Base-by-base conservation (phyloP, 495 filamentous ascomycete genomes). In the Lasiosphaeria ovina region DNA sequence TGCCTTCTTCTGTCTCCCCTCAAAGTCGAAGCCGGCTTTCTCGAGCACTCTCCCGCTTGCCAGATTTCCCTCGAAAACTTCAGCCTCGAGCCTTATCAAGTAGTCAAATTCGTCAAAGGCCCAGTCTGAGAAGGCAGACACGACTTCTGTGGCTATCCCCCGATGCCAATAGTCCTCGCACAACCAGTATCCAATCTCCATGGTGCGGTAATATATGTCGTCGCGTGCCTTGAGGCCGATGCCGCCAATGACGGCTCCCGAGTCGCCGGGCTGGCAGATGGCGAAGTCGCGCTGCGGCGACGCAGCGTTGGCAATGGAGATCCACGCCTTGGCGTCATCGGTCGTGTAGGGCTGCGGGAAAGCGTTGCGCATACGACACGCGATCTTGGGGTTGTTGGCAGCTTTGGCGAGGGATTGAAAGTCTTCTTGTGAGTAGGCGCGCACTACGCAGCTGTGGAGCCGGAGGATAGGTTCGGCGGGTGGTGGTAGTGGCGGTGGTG, bases 151-250 rank as follows among this genome's bases (percentile, higher is more conserved):
- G 53, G 70, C 70, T 42, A 76, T 63, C 0, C 78, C 75, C 12
- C 62, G 66, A 0, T 77, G 76, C 77, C 76, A 77, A 49, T 63
- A 61, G 3, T 64, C 54, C 59, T 60, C 67, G 17, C 58, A 66
- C 10, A 73, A 33, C 67, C 69, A 78, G 65, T 78, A 79, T 3
- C 76, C 77, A 7, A 79, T 10, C 65, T 76, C 71, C 51, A 69
- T 65, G 35, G 64, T 72, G 32, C 63, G 61, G 59, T 58, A 67
- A 40, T 78, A 65, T 59, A 72, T 33, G 35, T 77, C 74, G 3
- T 17, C 24, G 0, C 50, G 36, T n/a, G 65, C 53, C n/a, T 48
- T 65, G 44, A 77, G 53, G 4, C 74, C 74, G n/a, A 79, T 66
- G 31, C 60, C 55, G 48, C 78, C 78, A 4, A 34, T n/a, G 24